phyloP scores from a whole-genome alignment of 2,329 filamentous ascomycete genomes.

The Didymella pomorum region DNA sequence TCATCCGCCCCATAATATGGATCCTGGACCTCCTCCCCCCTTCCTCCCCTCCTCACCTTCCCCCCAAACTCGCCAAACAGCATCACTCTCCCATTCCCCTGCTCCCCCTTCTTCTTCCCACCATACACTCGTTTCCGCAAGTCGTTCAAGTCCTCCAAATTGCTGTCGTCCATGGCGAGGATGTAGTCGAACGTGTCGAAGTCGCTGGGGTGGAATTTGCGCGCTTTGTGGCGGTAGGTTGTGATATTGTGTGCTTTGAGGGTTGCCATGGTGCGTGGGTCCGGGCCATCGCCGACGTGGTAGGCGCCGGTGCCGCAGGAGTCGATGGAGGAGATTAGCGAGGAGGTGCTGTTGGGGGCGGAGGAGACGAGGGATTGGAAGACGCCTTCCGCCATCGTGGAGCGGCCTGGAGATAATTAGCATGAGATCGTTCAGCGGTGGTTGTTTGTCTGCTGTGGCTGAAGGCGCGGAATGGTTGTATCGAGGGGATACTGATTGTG shows the following conservation, averaged over 20 bases:
- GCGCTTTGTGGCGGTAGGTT: slow-evolving; percentile 78
- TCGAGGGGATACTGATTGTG: background rate
- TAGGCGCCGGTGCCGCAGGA: slow-evolving; percentile 92
- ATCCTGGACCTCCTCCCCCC: slow-evolving; percentile 77
- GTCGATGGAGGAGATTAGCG: slow-evolving; percentile 74
- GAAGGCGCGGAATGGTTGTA: background rate
- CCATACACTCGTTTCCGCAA: slow-evolving; percentile 61
- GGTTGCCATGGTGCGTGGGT: slow-evolving; percentile 83
- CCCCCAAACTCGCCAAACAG: slow-evolving; percentile 85
- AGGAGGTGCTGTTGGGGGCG: slow-evolving; percentile 57
- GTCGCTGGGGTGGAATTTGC: slow-evolving; percentile 75
- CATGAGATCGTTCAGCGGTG: background rate
- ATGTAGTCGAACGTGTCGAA: slow-evolving; percentile 91
- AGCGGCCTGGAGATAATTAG: slow-evolving; percentile 64
- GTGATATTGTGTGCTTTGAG: slow-evolving; percentile 77
- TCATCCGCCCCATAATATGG: slow-evolving; percentile 90
- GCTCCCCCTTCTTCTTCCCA: slow-evolving; percentile 44
- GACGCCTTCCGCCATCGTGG: slow-evolving; percentile 95
- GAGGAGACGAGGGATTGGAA: slow-evolving; percentile 74
- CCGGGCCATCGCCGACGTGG: slow-evolving; percentile 78
- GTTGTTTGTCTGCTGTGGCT: background rate
- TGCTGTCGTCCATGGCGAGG: slow-evolving; percentile 90
- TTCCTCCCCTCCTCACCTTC: slow-evolving; percentile 52
- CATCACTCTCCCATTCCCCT: slow-evolving; percentile 66
- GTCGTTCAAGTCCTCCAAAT: slow-evolving; percentile 74